Conservation (phyloP, 768 basidiomycete genomes). For the Mycena kentingensis region DNA sequence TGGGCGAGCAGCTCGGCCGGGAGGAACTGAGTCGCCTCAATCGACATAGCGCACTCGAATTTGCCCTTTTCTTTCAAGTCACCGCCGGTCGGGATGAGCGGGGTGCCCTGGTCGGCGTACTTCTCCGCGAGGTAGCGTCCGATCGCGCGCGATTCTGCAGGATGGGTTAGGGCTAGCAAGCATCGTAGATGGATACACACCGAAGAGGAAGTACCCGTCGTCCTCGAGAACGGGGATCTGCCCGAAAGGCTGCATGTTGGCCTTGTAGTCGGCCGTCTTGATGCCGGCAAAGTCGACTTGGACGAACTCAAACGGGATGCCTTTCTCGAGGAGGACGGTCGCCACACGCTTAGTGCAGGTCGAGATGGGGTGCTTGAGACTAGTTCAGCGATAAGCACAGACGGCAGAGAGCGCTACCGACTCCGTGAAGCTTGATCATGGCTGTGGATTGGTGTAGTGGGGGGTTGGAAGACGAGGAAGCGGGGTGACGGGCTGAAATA, state of each 20-base stretch:
- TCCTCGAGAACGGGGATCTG: constrained; percentile 27
- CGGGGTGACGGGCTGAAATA: too few species aligned
- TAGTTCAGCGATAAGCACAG: too few species aligned
- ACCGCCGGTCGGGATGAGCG: constrained; percentile 43
- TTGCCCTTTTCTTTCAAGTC: constrained; percentile 26
- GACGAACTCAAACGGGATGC: constrained; percentile 49
- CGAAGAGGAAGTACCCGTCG: neutral
- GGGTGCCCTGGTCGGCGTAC: constrained; percentile 40
- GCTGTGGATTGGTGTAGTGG: too few species aligned
- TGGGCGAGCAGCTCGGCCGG: neutral
- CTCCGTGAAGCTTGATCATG: too few species aligned
- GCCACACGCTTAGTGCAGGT: constrained; percentile 51
- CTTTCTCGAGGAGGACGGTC: constrained; percentile 45
- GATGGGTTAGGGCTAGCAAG: constrained; percentile 33
- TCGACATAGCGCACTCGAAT: constrained; percentile 25
- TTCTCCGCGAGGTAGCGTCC: constrained; percentile 46
- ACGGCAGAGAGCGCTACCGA: too few species aligned
- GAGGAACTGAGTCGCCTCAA: constrained; percentile 12
- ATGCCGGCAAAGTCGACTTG: constrained; percentile 38
- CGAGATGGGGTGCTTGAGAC: too few species aligned
- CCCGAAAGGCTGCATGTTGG: constrained; percentile 54
- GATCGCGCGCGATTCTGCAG: constrained; percentile 53
- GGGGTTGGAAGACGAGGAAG: too few species aligned
- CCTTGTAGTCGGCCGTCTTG: constrained; percentile 41
- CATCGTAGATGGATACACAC: neutral